Evolutionary conservation across 768 basidiomycete species (phyloP).

Genomic region (Termitomyces eurrhizus): DNA sequence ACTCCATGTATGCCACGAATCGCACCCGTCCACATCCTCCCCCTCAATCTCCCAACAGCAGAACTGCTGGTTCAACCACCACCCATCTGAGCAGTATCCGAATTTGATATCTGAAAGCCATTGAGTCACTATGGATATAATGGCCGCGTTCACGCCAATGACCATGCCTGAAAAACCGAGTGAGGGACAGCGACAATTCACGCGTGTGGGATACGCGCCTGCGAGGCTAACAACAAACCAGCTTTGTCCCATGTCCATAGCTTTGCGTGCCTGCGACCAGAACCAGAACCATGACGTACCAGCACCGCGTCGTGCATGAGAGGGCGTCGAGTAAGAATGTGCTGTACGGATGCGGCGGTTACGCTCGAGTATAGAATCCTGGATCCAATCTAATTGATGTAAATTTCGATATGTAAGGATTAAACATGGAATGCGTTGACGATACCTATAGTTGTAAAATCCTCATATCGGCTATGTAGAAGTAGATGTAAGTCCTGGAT

Average conservation of each 20-base stretch:
- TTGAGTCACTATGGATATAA: slow-evolving; percentile 92
- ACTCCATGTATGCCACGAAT: slow-evolving; percentile 93
- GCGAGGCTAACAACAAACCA: slow-evolving; percentile 92
- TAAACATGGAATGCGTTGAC: slow-evolving; percentile 3
- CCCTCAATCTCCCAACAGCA: slow-evolving; percentile 97
- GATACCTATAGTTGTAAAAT: slow-evolving; percentile 90
- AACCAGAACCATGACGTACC: slow-evolving; percentile 48
- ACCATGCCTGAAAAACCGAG: slow-evolving; percentile 57
- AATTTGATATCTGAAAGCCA: slow-evolving; percentile 99
- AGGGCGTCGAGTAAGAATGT: slow-evolving; percentile 34
- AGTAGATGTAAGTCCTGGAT: slow-evolving; percentile 12
- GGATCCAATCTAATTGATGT: slow-evolving; percentile 79
- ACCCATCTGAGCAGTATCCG: slow-evolving; percentile 94
- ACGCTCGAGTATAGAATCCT: slow-evolving; percentile 89
- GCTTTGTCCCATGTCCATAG: slow-evolving; percentile 72
- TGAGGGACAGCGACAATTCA: background rate
- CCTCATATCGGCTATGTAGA: slow-evolving; percentile 76
- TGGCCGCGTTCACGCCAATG: slow-evolving; percentile 91
- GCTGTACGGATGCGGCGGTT: slow-evolving; percentile 68
- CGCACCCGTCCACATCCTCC: slow-evolving; percentile 75
- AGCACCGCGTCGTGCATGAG: background rate
- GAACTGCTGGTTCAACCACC: slow-evolving; percentile 98
- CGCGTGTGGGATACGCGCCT: slow-evolving; percentile 50
- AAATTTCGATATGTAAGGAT: background rate
- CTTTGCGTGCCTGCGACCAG: slow-evolving; percentile 55